Evolutionary conservation across 208 protist species (phyloP).

Genomic region (Trypanosoma conorhini): DNA sequence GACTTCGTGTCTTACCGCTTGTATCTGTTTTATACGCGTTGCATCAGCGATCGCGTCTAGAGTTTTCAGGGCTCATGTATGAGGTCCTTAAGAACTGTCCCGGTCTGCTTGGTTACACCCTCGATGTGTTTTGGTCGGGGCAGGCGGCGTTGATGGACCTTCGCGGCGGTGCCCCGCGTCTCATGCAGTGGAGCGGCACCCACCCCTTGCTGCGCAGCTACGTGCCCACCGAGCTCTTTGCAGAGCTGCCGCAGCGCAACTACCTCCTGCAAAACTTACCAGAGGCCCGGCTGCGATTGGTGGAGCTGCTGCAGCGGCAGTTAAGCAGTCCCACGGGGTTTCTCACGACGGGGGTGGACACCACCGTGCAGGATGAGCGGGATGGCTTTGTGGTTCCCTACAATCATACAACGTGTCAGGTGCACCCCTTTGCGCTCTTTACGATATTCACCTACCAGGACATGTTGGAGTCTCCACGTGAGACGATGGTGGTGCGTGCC

Average conservation of each 20-base stretch:
- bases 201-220: constrained; percentile 49
- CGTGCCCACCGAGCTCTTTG: constrained; percentile 71
- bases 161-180: constrained; percentile 35
- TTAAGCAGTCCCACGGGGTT: constrained; percentile 77
- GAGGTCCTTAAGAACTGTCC: constrained; percentile 82
- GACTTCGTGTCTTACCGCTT: constrained; percentile 78
- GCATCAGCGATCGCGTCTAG: constrained; percentile 57
- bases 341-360: constrained; percentile 74
- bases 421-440: constrained; percentile 83
- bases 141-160: constrained; percentile 56
- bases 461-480: constrained; percentile 48
- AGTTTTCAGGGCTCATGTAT: constrained; percentile 80
- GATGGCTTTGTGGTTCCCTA: constrained; percentile 66
- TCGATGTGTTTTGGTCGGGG: constrained; percentile 70
- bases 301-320: constrained; percentile 82
- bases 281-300: constrained; percentile 60
- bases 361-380: constrained; percentile 53
- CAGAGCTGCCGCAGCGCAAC: constrained; percentile 69
- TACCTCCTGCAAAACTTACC: constrained; percentile 63
- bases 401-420: constrained; percentile 72
- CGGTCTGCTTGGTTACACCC: constrained; percentile 60
- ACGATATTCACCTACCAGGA: constrained; percentile 78
- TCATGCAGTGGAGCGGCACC: constrained; percentile 50
- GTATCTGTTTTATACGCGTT: constrained; percentile 68
- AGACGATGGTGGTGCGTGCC: constrained; percentile 63